Evolutionary conservation across 495 filamentous ascomycete genomes (phyloP), one percentile per base, ranked within the genome.

Genomic region (Neurospora sp.): DNA sequence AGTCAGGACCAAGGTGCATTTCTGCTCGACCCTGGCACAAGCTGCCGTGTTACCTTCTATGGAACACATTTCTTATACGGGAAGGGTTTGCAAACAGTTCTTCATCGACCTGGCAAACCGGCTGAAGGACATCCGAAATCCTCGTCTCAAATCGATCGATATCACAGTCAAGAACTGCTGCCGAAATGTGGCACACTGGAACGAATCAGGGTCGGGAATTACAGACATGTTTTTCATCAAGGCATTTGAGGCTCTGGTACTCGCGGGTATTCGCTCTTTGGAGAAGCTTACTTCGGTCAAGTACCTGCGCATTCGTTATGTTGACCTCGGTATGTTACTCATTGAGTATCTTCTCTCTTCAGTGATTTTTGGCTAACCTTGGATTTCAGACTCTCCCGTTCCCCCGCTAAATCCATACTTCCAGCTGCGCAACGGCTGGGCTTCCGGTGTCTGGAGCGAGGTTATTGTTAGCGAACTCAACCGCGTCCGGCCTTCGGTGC

Each of bases 141-240:
- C 81, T 37, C 80, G 86, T 9, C 86, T 92, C 42, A 88, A 86
- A 77, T 89, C 88, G 22, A 83, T 93, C 4, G 91, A 93, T 74
- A 77, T 93, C 12, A 87, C 87, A 0, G 89, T 93, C 73, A 91
- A 91, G 82, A 91, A 90, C 69, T 89, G 88, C 80, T 93, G 91
- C 75, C 85, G 88, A 22, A 83, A 87, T 53, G 82, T 83, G 42
- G 77, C 78, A 18, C 78, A 85, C 53, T 87, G 83, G 81, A 85
- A 86, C 74, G 89, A 91, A 75, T 82, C 84, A 6, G 87, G 88
- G 4, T 89, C 89, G 1, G 88, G 90, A 3, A 90, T 92, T 74
- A 89, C 87, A 9, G 89, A 91, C 74, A 86, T 89, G 82, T 82
- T 85, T 65, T 93, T 93, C 76, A 91, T 92, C 74, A 75, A 82